phyloP scores from a whole-genome alignment of 2,329 filamentous ascomycete species.

The Trichoderma sp. region DNA sequence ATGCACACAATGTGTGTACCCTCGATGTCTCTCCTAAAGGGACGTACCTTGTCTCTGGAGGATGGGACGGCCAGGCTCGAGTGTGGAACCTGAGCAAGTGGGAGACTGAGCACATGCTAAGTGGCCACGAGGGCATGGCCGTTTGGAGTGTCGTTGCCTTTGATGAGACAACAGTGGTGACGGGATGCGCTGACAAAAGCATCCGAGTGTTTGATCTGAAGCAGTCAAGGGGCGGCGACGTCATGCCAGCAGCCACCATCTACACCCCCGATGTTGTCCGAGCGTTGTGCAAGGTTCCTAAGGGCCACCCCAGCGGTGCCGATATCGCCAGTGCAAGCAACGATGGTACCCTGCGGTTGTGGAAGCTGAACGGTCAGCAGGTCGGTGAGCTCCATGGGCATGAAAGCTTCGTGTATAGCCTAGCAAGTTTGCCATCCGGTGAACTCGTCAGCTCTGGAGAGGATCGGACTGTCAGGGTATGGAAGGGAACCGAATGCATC shows the following conservation, averaged over 20 bases:
- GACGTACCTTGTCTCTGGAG: conserved; percentile 78
- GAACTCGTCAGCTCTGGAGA: conserved; percentile 90
- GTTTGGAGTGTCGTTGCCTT: conserved; percentile 93
- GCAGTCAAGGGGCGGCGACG: conserved; percentile 53
- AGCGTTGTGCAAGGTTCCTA: conserved; percentile 79
- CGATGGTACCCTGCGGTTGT: conserved; percentile 83
- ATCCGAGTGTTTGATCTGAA: conserved; percentile 81
- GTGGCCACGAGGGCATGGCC: conserved; percentile 70
- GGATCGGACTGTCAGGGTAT: conserved; percentile 88
- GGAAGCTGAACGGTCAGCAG: conserved; percentile 75
- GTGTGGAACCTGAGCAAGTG: conserved; percentile 85
- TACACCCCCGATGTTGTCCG: conserved; percentile 79
- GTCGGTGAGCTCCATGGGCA: conserved; percentile 81
- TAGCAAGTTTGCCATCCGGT: conserved; percentile 74
- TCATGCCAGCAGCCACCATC: conserved; percentile 53
- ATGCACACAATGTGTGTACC: conserved; percentile 83
- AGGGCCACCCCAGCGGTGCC: conserved; percentile 73
- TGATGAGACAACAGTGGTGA: conserved; percentile 76
- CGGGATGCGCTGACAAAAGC: conserved; percentile 86
- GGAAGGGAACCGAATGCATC: conserved; percentile 77
- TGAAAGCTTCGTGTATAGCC: conserved; percentile 90
- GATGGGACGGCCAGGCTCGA: conserved; percentile 87
- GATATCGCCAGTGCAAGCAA: conserved; percentile 96
- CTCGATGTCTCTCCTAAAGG: conserved; percentile 74
- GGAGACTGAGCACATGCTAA: conserved; percentile 69